Evolutionary conservation across 1,284 basidiomycete species (phyloP).

Genomic region (Anthracocystis panici-leucophaei): DNA sequence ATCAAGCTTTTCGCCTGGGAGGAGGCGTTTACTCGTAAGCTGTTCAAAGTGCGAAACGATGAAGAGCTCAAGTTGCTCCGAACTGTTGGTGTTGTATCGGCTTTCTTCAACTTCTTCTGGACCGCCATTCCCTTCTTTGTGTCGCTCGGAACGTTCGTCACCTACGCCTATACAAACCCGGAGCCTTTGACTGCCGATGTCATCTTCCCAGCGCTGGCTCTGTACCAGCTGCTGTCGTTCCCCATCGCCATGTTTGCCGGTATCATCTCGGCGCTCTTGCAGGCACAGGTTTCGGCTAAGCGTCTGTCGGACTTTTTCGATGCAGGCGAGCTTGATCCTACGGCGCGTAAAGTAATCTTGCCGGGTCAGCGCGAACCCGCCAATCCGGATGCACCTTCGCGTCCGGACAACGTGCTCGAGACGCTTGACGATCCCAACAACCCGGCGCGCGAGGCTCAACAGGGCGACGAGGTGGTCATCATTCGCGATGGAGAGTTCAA

Average conservation of each 20-base stretch:
- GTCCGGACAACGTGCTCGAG: constrained; percentile 34
- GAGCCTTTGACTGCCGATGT: constrained; percentile 75
- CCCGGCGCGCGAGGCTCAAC: constrained; percentile 22
- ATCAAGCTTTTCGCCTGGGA: constrained; percentile 68
- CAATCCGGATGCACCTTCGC: constrained; percentile 29
- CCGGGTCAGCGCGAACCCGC: constrained; percentile 29
- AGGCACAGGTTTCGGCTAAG: constrained; percentile 63
- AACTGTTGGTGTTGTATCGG: constrained; percentile 78
- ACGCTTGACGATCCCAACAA: constrained; percentile 23
- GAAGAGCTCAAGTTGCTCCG: constrained; percentile 83
- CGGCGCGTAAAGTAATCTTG: constrained; percentile 38
- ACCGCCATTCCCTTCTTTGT: constrained; percentile 83
- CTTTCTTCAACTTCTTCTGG: constrained; percentile 78
- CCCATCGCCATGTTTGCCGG: constrained; percentile 77
- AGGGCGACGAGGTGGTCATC: constrained; percentile 38
- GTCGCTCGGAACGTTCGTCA: constrained; percentile 85
- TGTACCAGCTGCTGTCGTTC: constrained; percentile 75
- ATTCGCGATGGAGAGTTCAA: constrained; percentile 70
- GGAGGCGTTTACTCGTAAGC: constrained; percentile 73
- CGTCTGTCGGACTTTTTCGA: constrained; percentile 73
- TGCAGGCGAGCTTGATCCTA: constrained; percentile 76
- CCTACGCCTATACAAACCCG: constrained; percentile 81
- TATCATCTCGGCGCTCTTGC: constrained; percentile 62
- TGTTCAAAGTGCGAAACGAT: constrained; percentile 78
- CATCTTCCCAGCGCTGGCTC: constrained; percentile 66